Conservation (phyloP, 306 rosid genomes). For the Cucumis melo region DNA sequence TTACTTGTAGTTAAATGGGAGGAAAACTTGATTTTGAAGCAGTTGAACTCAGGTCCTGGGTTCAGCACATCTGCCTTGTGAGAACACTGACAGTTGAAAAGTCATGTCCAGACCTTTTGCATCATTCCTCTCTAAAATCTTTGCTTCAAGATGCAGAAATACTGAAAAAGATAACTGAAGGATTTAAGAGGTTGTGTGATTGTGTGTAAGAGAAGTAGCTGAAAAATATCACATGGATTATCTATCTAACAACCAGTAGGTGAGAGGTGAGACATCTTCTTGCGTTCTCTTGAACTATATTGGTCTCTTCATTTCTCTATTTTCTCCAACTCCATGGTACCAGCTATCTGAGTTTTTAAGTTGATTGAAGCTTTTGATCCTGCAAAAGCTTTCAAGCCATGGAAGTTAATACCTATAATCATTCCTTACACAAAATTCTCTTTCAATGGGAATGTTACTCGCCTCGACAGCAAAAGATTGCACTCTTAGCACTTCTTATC, state of each 20-base stretch:
- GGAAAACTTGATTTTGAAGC: background rate
- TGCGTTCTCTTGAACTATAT: background rate
- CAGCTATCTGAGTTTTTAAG: background rate
- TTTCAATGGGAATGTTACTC: background rate
- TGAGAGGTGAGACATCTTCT: constrained; percentile 3
- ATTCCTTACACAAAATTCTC: background rate
- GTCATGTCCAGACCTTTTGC: constrained; percentile 13
- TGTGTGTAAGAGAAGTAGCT: constrained; percentile 1
- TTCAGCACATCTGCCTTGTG: background rate
- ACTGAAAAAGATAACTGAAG: constrained; percentile 1
- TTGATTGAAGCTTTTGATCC: background rate
- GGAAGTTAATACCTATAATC: background rate
- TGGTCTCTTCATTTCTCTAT: background rate
- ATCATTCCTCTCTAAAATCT: background rate
- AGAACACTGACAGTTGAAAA: constrained; percentile 5
- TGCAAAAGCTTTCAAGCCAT: constrained; percentile 1
- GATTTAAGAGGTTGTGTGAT: constrained; percentile 3
- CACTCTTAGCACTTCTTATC: background rate
- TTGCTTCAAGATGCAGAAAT: constrained; percentile 18
- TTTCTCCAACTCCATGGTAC: background rate
- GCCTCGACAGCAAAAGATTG: background rate
- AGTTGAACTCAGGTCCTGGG: background rate
- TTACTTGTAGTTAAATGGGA: background rate
- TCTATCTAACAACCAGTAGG: constrained; percentile 14
- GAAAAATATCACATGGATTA: constrained; percentile 9